Percentiles rank a stretch among this genome's conserved stretches.
phyloP scores from a whole-genome alignment of 441 rosid genomes.

The Capsella rubella region DNA sequence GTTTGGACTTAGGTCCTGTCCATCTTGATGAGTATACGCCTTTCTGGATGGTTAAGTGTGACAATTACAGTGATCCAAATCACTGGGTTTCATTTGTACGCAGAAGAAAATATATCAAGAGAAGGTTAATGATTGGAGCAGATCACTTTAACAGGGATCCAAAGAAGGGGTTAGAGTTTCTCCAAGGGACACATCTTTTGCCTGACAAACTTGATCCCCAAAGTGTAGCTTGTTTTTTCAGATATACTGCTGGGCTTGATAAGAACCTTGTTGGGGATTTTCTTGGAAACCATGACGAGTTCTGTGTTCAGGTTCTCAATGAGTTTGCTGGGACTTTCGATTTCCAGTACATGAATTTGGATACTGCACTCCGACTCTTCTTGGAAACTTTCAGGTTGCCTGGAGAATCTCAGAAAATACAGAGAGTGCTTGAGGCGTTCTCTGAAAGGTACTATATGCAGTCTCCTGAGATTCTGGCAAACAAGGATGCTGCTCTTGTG shows the following conservation, averaged over 20 bases:
- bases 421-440: slow-evolving; percentile 80
- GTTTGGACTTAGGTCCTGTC: slow-evolving; percentile 67
- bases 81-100: slow-evolving; percentile 85
- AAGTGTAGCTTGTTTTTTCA: slow-evolving; percentile 85
- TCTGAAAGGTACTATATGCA: slow-evolving; percentile 83
- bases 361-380: slow-evolving; percentile 74
- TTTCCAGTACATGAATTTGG: slow-evolving; percentile 79
- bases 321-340: slow-evolving; percentile 86
- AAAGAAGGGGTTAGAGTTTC: slow-evolving; percentile 80
- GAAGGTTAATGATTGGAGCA: slow-evolving; percentile 85
- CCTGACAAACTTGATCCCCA: slow-evolving; percentile 88
- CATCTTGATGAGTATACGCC: slow-evolving; percentile 76
- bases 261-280: slow-evolving; percentile 86
- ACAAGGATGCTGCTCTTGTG: slow-evolving; percentile 82
- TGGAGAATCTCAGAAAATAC: slow-evolving; percentile 82
- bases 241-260: slow-evolving; percentile 83
- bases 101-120: slow-evolving; percentile 71
- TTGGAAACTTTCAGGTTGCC: slow-evolving; percentile 80
- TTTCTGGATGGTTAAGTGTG: slow-evolving; percentile 84
- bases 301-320: slow-evolving; percentile 83
- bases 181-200: slow-evolving; percentile 82
- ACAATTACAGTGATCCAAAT: slow-evolving; percentile 63
- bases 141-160: slow-evolving; percentile 90
- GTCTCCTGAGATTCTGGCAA: slow-evolving; percentile 70
- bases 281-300: slow-evolving; percentile 81